Percentiles rank a stretch among this genome's conserved stretches.
Evolutionary conservation across 1,284 basidiomycete genomes (phyloP).

Genomic region (Apiotrichum sp.): DNA sequence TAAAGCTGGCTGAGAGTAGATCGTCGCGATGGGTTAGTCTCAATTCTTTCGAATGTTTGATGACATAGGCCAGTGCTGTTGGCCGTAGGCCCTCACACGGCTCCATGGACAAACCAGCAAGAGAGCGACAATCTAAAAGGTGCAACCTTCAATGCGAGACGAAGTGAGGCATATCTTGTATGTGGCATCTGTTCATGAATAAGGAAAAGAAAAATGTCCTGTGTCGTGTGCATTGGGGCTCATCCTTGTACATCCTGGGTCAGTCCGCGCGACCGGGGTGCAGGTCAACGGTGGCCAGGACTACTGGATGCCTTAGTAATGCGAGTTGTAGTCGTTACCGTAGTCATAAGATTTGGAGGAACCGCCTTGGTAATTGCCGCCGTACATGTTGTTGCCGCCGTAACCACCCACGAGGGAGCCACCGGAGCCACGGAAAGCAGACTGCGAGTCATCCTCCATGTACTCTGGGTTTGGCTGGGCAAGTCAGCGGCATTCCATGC

Average conservation of each 20-base stretch:
- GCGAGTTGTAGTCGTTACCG: constrained; percentile 17
- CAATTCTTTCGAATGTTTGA: too few species aligned
- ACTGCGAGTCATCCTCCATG: constrained; percentile 56
- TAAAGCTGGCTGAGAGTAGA: too few species aligned
- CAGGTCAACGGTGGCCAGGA: too few species aligned
- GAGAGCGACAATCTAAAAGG: too few species aligned
- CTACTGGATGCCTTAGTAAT: constrained; percentile 8
- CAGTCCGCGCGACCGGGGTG: too few species aligned
- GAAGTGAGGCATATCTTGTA: neutral
- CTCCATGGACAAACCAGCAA: too few species aligned
- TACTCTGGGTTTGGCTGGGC: constrained; percentile 49
- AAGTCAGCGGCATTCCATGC: constrained; percentile 2
- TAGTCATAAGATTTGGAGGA: constrained; percentile 18
- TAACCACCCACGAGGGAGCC: constrained; percentile 70
- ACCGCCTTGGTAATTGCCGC: constrained; percentile 25
- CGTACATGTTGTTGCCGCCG: constrained; percentile 53
- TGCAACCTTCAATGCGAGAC: neutral
- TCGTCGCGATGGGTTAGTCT: too few species aligned
- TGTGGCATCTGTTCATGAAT: too few species aligned
- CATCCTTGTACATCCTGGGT: too few species aligned
- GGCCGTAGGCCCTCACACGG: too few species aligned
- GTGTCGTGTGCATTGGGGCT: neutral
- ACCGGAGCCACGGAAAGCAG: constrained; percentile 53
- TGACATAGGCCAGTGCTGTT: too few species aligned
- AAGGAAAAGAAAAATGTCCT: neutral